Percentiles rank a stretch among this genome's conserved stretches.
Conservation (phyloP, 1,139 yeast species). For the Taiozyma sp. region DNA sequence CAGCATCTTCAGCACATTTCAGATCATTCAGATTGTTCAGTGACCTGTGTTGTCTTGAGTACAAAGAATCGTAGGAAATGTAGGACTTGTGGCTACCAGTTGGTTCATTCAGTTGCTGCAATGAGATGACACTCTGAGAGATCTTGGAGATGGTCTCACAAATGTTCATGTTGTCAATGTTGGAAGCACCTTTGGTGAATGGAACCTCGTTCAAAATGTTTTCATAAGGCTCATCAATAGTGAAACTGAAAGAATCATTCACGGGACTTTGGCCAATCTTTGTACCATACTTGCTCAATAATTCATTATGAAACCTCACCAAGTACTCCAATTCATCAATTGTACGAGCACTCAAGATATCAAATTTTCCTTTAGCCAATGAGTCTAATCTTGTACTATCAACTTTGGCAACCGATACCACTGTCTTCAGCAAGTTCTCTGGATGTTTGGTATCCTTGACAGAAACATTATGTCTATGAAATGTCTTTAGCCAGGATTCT, state of each 20-base stretch:
- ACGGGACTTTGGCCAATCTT: constrained; percentile 3
- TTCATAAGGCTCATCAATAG: constrained; percentile 8
- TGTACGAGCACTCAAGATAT: constrained; percentile 73
- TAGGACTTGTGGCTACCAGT: constrained; percentile 14
- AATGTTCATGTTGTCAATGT: constrained; percentile 25
- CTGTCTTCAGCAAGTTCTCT: constrained; percentile 34
- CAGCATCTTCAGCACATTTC: constrained; percentile 3
- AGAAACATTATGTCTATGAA: constrained; percentile 12
- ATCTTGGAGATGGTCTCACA: constrained; percentile 23
- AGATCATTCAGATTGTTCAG: background rate
- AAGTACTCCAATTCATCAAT: constrained; percentile 60
- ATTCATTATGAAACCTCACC: constrained; percentile 30
- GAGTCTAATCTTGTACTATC: constrained; percentile 23
- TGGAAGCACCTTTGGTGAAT: constrained; percentile 13
- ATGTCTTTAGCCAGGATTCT: constrained; percentile 23
- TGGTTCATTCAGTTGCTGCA: constrained; percentile 15
- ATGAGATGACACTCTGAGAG: constrained; percentile 21
- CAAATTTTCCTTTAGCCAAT: constrained; percentile 47
- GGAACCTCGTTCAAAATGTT: background rate
- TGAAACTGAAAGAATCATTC: constrained; percentile 18
- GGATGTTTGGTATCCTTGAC: constrained; percentile 21
- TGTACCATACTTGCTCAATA: constrained; percentile 22
- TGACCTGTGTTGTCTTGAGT: constrained; percentile 5
- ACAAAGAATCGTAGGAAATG: constrained; percentile 19
- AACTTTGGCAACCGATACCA: constrained; percentile 34